Evolutionary conservation across 148 eudicot species (phyloP), one percentile per base, ranked within the genome.

Genomic region (Amaranthus cruentus): DNA sequence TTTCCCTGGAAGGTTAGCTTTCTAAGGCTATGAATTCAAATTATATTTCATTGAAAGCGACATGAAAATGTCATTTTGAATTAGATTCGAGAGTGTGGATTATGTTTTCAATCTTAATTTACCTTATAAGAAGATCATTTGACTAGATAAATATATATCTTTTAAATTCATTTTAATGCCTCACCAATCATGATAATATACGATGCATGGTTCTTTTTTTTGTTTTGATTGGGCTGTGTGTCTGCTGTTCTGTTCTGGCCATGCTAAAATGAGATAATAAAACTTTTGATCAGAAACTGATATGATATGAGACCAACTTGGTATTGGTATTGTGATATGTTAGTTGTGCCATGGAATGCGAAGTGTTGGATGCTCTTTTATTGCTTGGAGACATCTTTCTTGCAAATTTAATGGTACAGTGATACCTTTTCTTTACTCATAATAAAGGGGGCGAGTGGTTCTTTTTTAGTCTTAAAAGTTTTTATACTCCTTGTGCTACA

Each of bases 1-100:
- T 65, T 96, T 96, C 71, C 99, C 99, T 4, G 21, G 74, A 73
- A 92, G 97, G 99, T 96, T 63, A 75, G 87, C 47, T 76, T 75
- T 18, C 48, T 52, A 48, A 28, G n/a, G 7, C 11, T 43, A 11
- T 47, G 54, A 68, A 3, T 15, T 5, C 2, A 9, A 47, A 53
- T 15, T 9, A 14, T 43, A 48, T 47, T 68, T 73, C n/a, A 15
- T 60, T 21, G 42, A 4, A 54, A 21, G 63, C 51, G 6, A 60
- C 66, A 55, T 57, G 5, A 3, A 18, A 47, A 62, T 43, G 28
- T 52, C 21, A 28, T 54, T 21, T 4, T 43, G 2, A 4, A 46
- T 12, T 13, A 68, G n/a, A 38, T 18, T 6, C 14, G 49, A 42
- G 44, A 4, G 11, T 42, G 9, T 44, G 38, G 68, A 43, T 58